Evolutionary conservation across 169 alveolate genomes (phyloP), one percentile per base, ranked within the genome.

Genomic region (Theileria orientalis): DNA sequence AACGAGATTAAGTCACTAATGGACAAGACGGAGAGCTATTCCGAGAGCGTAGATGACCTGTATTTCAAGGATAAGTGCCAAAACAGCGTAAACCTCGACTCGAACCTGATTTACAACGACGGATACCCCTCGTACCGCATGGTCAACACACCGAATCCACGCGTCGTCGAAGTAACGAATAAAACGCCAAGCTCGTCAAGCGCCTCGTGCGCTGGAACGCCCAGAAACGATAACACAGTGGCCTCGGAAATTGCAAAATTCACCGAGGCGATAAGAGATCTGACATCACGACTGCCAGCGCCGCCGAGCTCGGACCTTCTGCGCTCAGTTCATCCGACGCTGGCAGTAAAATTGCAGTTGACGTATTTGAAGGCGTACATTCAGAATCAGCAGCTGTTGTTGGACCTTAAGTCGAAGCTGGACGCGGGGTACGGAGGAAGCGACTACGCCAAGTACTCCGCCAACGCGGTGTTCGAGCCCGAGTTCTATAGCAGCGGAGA

Each of bases 331-430:
- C 76, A 80, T 21, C 88, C 88, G 0, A 71, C 51, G 9, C 75
- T 80, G 27, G 79, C 88, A 11, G 73, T 61, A 61, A 80, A 54
- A 14, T 32, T 80, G 27, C 88, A 80, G 68, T 60, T 80, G 25
- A 66, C 84, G 7, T 80, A 80, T 44, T 41, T 80, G 52, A 59
- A 67, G 35, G 88, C 88, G 6, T 80, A 80, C 44, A 80, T 72
- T 2, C 83, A 80, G 66, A 80, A 80, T 40, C 88, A 80, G 57
- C 88, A 80, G 52, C 68, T 80, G 0, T 62, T 80, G 47, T n/a
- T 80, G 19, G 84, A 80, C 40, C 27, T 72, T 16, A 51, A 37
- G 74, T 21, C 30, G n/a, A 56, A 16, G 3, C 0, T 52, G 19
- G 33, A 64, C 5, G 25, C n/a, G 3, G 25, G 47, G 19, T 21